These are phyloP conservation scores for Aureobasidium sp. DNA, from an alignment of 2,329 filamentous ascomycete genomes.

Conservation along the genomic window DNA sequence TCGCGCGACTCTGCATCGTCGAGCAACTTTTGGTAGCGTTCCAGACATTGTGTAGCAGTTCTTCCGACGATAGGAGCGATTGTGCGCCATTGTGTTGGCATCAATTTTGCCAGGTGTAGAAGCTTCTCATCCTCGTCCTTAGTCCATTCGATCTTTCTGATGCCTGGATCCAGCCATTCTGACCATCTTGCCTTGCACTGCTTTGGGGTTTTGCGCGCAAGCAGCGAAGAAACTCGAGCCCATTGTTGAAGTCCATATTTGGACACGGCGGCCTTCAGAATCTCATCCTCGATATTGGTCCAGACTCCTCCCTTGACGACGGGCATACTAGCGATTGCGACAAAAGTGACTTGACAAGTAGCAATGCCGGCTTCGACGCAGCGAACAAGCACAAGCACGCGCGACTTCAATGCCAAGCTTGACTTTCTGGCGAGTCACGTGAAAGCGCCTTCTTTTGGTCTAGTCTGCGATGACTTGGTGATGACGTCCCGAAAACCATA, in stretches of 20 bases:
- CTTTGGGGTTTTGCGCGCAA: constrained; percentile 95
- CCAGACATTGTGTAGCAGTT: constrained; percentile 93
- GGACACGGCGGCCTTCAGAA: constrained; percentile 89
- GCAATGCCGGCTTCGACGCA: background rate
- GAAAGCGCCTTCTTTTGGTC: background rate
- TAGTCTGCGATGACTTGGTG: background rate
- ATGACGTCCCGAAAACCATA: background rate
- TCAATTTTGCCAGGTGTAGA: constrained; percentile 91
- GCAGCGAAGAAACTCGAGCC: constrained; percentile 94
- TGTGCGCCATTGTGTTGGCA: constrained; percentile 98
- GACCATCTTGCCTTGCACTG: constrained; percentile 98
- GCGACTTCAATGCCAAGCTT: background rate
- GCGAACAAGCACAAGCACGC: background rate
- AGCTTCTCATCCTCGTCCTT: constrained; percentile 98
- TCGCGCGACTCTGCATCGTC: constrained; percentile 93
- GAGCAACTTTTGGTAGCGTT: constrained; percentile 91
- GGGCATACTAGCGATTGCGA: constrained; percentile 43
- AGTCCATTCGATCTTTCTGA: constrained; percentile 98
- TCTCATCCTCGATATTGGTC: constrained; percentile 80
- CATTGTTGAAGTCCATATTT: constrained; percentile 97
- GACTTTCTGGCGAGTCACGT: background rate
- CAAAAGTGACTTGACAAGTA: background rate
- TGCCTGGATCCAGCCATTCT: constrained; percentile 96
- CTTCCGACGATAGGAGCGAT: constrained; percentile 95
- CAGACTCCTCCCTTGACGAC: constrained; percentile 62